Evolutionary conservation across 2,329 filamentous ascomycete species (phyloP), one percentile per base, ranked within the genome.

Genomic region (Hirsutella thompsonii): DNA sequence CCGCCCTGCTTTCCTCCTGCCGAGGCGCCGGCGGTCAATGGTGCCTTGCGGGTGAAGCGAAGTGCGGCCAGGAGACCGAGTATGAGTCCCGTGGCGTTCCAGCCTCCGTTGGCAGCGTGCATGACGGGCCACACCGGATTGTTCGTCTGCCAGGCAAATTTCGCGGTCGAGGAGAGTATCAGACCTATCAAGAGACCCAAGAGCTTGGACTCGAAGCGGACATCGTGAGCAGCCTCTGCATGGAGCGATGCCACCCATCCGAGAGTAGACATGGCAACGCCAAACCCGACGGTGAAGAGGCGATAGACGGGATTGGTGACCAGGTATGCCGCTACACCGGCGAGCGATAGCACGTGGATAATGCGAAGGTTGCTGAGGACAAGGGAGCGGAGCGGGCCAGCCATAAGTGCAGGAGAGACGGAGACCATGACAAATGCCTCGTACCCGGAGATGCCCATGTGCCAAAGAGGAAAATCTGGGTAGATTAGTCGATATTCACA

Each of bases 391-490:
- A 95, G 45, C 1, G 79, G 68, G 37, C 71, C 72, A 46, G 88
- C 79, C 35, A 98, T 76, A 18, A 96, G 60, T 32, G 89, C 69
- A 0, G 92, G 92, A 4, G 89, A 84, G 39, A 90, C 61, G 3
- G 86, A 90, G 38, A 74, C 76, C 78, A 96, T 82, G 54, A 98
- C 81, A 49, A 94, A 71, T 35, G 80, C 82, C 63, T 98, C 92
- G 56, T 92, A 98, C 47, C 92, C 92, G 4, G 90, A 96, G 45
- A 98, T 93, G 21, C 92, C 92, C 92, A 98, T 98, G 59, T 95
- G 79, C 92, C 92, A 98, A 10, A 98, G 75, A 13, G 92, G 92
- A 59, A 98, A 98, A 62, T 93, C 83, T 87, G 38, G 33, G 36
- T 20, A 36, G 14, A 40, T 6, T 13, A 36, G 39, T 57, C 36